phyloP scores from a whole-genome alignment of 306 rosid species.

The Coriaria nepalensis region DNA sequence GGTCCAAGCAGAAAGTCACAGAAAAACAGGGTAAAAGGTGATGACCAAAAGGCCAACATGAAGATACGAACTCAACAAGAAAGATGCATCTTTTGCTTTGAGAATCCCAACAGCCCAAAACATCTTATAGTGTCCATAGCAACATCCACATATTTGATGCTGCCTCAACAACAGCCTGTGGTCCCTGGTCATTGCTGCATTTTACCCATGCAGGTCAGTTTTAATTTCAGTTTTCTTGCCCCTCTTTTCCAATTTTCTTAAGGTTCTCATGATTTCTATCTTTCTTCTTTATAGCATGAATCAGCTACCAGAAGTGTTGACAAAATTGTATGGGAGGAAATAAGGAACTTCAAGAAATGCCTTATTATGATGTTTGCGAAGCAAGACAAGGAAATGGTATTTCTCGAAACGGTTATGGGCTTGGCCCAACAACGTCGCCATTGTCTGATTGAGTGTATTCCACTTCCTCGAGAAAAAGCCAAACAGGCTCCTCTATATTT shows the following conservation, averaged over 20 bases:
- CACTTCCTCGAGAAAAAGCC: conserved; percentile 59
- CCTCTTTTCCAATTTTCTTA: conserved; percentile 1
- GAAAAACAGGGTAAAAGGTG: conserved; percentile 48
- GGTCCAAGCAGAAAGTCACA: conserved; percentile 45
- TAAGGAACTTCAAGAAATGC: conserved; percentile 89
- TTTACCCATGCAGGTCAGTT: conserved; percentile 68
- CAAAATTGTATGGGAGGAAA: conserved; percentile 66
- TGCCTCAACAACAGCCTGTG: conserved; percentile 73
- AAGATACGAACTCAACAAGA: conserved; percentile 57
- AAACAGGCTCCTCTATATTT: conserved; percentile 84
- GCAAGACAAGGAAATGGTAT: conserved; percentile 79
- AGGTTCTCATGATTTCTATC: conserved; percentile 8
- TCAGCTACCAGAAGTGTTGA: conserved; percentile 68
- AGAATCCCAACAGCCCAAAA: conserved; percentile 60
- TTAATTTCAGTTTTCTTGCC: too few relatives aligned
- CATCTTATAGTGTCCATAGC: conserved; percentile 84
- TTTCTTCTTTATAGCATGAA: conserved; percentile 51
- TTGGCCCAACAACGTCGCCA: conserved; percentile 72
- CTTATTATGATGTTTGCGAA: conserved; percentile 83
- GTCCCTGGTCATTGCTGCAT: conserved; percentile 91
- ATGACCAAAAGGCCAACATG: conserved; percentile 34
- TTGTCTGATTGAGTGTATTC: conserved; percentile 77
- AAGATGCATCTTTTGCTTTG: conserved; percentile 72
- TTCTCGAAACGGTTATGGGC: conserved; percentile 82
- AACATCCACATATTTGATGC: conserved; percentile 70